These are phyloP conservation scores for Aspergillus spinulosporus DNA, from an alignment of 2,329 filamentous ascomycete genomes.

Conservation along the genomic window DNA sequence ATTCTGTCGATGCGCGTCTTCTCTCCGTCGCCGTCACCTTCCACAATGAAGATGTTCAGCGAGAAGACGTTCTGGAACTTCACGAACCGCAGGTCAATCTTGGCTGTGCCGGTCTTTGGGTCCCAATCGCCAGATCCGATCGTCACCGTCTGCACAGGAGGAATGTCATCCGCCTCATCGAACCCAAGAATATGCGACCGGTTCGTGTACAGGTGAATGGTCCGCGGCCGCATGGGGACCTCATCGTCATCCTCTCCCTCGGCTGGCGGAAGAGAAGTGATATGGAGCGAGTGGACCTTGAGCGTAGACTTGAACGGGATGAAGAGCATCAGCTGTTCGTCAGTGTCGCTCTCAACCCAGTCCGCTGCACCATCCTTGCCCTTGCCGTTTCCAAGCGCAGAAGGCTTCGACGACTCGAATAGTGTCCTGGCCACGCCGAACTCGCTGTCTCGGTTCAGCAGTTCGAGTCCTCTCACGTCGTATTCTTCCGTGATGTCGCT, in stretches of 20 bases:
- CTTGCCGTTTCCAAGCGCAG: slow-evolving; percentile 52
- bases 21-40: slow-evolving; percentile 79
- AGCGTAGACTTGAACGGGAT: slow-evolving; percentile 83
- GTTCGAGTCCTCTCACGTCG: slow-evolving; percentile 75
- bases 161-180: slow-evolving; percentile 85
- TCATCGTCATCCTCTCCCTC: slow-evolving; percentile 66
- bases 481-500: slow-evolving; percentile 78
- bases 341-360: slow-evolving; percentile 94
- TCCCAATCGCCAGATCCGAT: slow-evolving; percentile 80
- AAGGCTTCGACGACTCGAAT: slow-evolving; percentile 70
- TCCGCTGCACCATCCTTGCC: slow-evolving; percentile 59
- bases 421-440: slow-evolving; percentile 71
- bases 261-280: slow-evolving; percentile 73
- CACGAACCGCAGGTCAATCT: slow-evolving; percentile 77
- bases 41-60: slow-evolving; percentile 82
- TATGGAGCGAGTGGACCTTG: slow-evolving; percentile 83
- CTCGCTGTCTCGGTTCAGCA: slow-evolving; percentile 81
- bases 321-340: slow-evolving; percentile 93
- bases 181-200: slow-evolving; percentile 88
- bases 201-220: slow-evolving; percentile 84
- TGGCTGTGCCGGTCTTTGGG: slow-evolving; percentile 67
- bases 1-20: slow-evolving; percentile 70
- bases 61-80: slow-evolving; percentile 95
- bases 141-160: slow-evolving; percentile 76
- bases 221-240: slow-evolving; percentile 75